Evolutionary conservation across 1,139 yeast genomes (phyloP), one percentile per base, ranked within the genome.

Genomic region (Casaregolazyma suthepensis): DNA sequence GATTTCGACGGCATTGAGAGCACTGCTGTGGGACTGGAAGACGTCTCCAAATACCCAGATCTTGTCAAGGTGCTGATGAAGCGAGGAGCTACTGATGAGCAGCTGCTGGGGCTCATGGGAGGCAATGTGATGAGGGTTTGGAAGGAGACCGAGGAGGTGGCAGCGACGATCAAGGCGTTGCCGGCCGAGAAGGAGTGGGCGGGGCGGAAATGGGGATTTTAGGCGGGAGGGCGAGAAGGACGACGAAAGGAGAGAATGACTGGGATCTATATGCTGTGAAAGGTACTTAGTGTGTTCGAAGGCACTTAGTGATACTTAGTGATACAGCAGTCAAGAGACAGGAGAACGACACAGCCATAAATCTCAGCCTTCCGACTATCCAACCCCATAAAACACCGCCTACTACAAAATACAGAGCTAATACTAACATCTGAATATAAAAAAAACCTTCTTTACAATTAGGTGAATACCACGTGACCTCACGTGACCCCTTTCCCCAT

Each of bases 21-120:
- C 12, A 79, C 77, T 1, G 82, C 83, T 1, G 61, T 53, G 17
- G 83, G 81, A 0, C 65, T 79, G 18, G 82, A 78, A 58, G 80
- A 78, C 59, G 82, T 77, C 1, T 76, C 81, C 13, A 77, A 78
- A 58, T 79, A 78, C 57, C 83, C 83, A 0, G 79, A 76, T 48
- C 65, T 79, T 50, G 62, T 79, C 31, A 69, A 68, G 54, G 68
- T 61, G 51, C 71, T 75, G 19, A 75, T 78, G 77, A 68, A 69
- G 45, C 61, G 64, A 3, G 67, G 68, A 43, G 80, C 80, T 1
- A 61, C 73, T 0, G 78, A 76, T 45, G 75, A 71, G 29, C 70
- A 78, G 38, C 70, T 78, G 35, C 60, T 69, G 1, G 73, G 72
- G 52, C 59, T 77, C 26, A 76, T 77, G 77, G 82, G 82, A 0